Evolutionary conservation across 2,329 filamentous ascomycete species (phyloP).

Genomic region (Neurospora sp.): DNA sequence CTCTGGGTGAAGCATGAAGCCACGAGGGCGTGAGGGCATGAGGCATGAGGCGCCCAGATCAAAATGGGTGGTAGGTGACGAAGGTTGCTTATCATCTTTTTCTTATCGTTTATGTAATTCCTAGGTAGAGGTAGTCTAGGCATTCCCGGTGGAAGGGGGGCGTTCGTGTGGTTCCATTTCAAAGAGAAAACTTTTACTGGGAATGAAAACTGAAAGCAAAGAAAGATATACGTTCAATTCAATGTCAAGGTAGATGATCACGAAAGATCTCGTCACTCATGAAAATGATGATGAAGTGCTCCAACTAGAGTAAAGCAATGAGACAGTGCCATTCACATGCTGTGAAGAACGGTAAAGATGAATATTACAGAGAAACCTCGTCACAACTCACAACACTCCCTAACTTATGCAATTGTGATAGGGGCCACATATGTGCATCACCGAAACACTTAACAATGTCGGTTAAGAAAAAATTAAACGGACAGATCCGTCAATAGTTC

Average conservation of each 20-base stretch:
- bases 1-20: constrained; percentile 49
- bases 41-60: constrained; percentile 12
- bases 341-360: not conserved
- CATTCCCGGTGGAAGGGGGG: not conserved
- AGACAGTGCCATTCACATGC: not conserved
- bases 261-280: not conserved
- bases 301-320: not conserved
- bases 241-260: not conserved
- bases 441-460: not conserved
- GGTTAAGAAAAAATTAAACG: not conserved
- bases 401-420: not conserved
- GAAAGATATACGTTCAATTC: not conserved
- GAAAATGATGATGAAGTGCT: not conserved
- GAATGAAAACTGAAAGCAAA: not conserved
- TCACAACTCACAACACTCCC: not conserved
- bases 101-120: not conserved
- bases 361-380: not conserved
- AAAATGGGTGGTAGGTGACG: constrained; percentile 12
- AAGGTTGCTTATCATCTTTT: not conserved
- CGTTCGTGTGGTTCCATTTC: not conserved
- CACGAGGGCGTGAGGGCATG: constrained; percentile 9
- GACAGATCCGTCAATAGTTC: not conserved
- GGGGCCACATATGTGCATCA: not conserved
- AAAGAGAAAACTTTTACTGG: not conserved
- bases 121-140: not conserved